A percentile compares a stretch with the other conserved stretches of the same genome.
These are phyloP conservation scores for Centella asiatica DNA, from an alignment of 129 eudicot species.

Conservation along the genomic window DNA sequence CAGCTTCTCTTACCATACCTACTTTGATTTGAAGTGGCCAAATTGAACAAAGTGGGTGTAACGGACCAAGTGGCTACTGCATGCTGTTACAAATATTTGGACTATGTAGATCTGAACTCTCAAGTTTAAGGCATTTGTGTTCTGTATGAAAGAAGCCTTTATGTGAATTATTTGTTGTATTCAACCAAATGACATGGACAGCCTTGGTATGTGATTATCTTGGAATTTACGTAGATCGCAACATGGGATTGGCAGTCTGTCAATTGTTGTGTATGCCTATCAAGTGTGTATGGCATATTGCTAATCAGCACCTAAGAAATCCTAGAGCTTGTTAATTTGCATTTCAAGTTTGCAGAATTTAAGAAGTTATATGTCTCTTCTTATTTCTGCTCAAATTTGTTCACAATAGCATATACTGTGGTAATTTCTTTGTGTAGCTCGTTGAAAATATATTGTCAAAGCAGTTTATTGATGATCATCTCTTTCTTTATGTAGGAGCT, in stretches of 20 bases:
- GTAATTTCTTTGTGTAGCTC: not conserved
- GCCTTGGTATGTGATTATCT: not conserved
- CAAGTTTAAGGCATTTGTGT: not conserved
- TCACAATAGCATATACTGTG: not conserved
- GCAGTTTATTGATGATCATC: slow-evolving; percentile 12
- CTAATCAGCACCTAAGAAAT: not conserved
- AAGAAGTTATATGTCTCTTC: not conserved
- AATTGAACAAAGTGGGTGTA: not conserved
- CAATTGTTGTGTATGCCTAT: not conserved
- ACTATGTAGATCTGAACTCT: not conserved
- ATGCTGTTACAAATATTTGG: too few species aligned
- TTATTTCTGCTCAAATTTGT: not conserved
- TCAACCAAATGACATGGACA: not conserved
- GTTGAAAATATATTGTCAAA: not conserved
- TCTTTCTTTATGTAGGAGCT: slow-evolving; percentile 53
- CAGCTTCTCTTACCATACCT: too few species aligned
- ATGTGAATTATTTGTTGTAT: not conserved
- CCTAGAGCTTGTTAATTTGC: not conserved
- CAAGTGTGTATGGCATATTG: too few species aligned
- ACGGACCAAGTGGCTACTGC: not conserved
- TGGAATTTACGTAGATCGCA: not conserved
- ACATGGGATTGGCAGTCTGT: not conserved
- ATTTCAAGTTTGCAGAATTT: not conserved
- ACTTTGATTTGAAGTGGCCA: not conserved
- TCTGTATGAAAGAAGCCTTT: not conserved